Evolutionary conservation across 2,329 filamentous ascomycete genomes (phyloP), one percentile per base, ranked within the genome.

Genomic region (Neonectria ditissima): DNA sequence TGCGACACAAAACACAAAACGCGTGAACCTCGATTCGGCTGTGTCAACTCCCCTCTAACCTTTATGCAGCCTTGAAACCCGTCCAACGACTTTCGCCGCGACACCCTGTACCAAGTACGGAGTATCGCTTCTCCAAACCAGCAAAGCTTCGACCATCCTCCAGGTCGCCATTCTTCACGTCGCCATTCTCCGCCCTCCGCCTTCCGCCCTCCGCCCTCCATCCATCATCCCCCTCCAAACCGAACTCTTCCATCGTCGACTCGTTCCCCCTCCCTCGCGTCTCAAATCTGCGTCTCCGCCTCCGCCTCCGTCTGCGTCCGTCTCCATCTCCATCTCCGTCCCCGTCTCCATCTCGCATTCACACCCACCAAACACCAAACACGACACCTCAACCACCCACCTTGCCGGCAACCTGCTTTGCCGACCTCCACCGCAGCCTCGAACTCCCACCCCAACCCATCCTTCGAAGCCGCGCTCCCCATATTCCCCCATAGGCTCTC

Each of bases 1-100:
- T 73, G 71, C 71, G 71, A 69, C 71, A 73, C 71, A 73, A 73
- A 73, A 69, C 71, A 73, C 71, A 73, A 73, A 73, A 73, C 71
- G 68, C 71, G 65, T 71, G 69, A 73, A 73, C 70, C 64, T 71
- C 69, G 64, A 54, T 63, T 73, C 63, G 63, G 69, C 70, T 72
- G 69, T 73, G 66, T 71, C 71, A 73, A 73, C 65, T 73, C 60
- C 55, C 68, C 66, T 71, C 68, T 73, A 32, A 73, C 69, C 65
- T 65, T 71, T 66, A 71, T 72, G 69, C 71, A 73, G 68, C 65
- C 65, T 65, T 73, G 71, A 73, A 73, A 73, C 70, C 55, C 63
- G 30, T 54, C 63, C 55, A 48, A 45, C 59, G 41, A 52, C 26
- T 50, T 52, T 39, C 11, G 14, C 41, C 14, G 28, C 39, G 39